Percentiles rank a stretch among this genome's conserved stretches.
Evolutionary conservation across 2,329 filamentous ascomycete genomes (phyloP).

Genomic region (Beauveria australis): DNA sequence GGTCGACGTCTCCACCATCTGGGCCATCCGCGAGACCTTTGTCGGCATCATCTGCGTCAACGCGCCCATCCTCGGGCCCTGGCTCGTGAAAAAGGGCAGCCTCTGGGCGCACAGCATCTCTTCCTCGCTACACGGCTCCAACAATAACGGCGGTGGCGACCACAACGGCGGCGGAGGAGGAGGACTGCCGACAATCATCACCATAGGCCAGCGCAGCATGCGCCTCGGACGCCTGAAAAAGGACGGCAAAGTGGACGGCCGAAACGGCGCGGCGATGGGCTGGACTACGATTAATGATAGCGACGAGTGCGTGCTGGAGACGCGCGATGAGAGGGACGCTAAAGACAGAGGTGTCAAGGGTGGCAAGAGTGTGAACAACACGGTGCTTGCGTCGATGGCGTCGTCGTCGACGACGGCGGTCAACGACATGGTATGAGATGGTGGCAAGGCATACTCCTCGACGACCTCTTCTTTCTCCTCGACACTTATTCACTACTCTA

Average conservation of each 20-base stretch:
- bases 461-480: not conserved
- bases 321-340: not conserved
- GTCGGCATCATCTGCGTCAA: conserved; percentile 19
- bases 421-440: not conserved
- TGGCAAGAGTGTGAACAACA: not conserved
- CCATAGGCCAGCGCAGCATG: conserved; percentile 15
- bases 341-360: not conserved
- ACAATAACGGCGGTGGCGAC: not conserved
- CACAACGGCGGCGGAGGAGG: conserved; percentile 5
- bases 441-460: too few relatives aligned
- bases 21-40: conserved; percentile 21
- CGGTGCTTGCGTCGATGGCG: not conserved
- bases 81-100: conserved; percentile 16
- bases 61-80: conserved; percentile 18
- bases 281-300: conserved; percentile 18
- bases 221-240: conserved; percentile 14
- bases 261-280: conserved; percentile 8
- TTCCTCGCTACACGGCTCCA: conserved; percentile 6
- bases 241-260: conserved; percentile 10
- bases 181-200: conserved; percentile 13
- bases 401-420: not conserved
- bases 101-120: conserved; percentile 10
- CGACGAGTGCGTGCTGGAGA: conserved; percentile 15
- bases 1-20: conserved; percentile 19
- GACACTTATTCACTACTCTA: too few relatives aligned